A percentile compares a stretch with the other conserved stretches of the same genome.
phyloP scores from a whole-genome alignment of 140 eudicot species.

The Flaveria floridana region DNA sequence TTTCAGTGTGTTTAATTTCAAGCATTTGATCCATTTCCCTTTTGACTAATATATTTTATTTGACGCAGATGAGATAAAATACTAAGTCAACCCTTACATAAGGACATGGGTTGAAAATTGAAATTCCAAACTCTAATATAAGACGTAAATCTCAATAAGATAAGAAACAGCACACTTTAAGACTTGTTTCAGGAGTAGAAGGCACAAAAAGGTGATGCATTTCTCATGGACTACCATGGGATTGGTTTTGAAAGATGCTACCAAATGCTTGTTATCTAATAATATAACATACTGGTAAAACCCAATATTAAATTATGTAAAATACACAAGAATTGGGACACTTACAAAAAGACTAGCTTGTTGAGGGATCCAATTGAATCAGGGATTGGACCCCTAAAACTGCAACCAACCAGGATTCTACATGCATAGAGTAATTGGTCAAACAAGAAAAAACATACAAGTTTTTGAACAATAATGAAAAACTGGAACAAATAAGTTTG shows the following conservation, averaged over 20 bases:
- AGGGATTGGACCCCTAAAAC: slow-evolving; percentile 72
- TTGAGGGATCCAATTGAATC: slow-evolving; percentile 70
- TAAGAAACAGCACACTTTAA: not conserved
- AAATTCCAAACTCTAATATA: not conserved
- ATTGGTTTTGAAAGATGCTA: slow-evolving; percentile 12
- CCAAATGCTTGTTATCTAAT: not conserved
- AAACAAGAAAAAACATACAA: slow-evolving; percentile 21
- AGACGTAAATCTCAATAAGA: not conserved
- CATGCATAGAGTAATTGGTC: slow-evolving; percentile 27
- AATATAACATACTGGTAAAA: not conserved
- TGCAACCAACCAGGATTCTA: slow-evolving; percentile 77
- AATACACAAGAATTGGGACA: slow-evolving; percentile 9
- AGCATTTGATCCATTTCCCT: not conserved
- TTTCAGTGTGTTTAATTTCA: not conserved
- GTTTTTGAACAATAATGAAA: not conserved
- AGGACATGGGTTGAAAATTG: not conserved
- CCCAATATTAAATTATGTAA: not conserved
- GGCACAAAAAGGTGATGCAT: not conserved
- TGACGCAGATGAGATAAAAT: not conserved
- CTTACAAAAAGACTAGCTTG: slow-evolving; percentile 64
- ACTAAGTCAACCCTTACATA: not conserved
- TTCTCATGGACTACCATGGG: slow-evolving; percentile 5
- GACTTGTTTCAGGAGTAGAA: not conserved
- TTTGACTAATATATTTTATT: not conserved
- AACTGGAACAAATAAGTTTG: not conserved